Evolutionary conservation across 2,329 filamentous ascomycete genomes (phyloP).

Genomic region (Arthrocladium fulminans): DNA sequence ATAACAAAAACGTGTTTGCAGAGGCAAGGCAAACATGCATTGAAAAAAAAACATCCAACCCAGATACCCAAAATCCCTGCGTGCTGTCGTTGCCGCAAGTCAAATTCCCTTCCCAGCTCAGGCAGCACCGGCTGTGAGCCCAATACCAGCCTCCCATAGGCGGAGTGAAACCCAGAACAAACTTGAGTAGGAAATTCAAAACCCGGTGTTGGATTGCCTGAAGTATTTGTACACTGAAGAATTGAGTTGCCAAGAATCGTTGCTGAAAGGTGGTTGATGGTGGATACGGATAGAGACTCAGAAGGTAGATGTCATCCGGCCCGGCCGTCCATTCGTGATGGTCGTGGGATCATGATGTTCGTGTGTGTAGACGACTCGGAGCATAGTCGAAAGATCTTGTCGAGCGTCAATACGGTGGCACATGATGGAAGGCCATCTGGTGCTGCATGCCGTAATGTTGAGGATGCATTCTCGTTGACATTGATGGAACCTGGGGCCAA

Average conservation of each 20-base stretch:
- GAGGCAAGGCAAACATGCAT: background rate
- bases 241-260: background rate
- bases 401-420: slow-evolving; percentile 1
- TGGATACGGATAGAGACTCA: too few species aligned
- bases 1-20: background rate
- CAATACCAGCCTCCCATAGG: background rate
- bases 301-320: background rate
- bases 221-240: too few species aligned
- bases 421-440: background rate
- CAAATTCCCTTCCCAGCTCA: background rate
- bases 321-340: background rate
- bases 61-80: too few species aligned
- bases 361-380: background rate
- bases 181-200: too few species aligned
- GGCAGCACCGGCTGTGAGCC: background rate
- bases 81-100: background rate
- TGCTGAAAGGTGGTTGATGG: background rate
- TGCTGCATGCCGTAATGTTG: slow-evolving; percentile 5
- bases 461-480: slow-evolving; percentile 4
- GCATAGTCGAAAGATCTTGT: background rate
- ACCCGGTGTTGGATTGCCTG: too few species aligned
- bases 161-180: too few species aligned
- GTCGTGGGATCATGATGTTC: background rate
- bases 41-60: too few species aligned
- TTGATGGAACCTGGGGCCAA: slow-evolving; percentile 2